A percentile compares a stretch with the other conserved stretches of the same genome.
phyloP scores from a whole-genome alignment of 148 eudicot genomes.

The Hydrangea macrophylla region DNA sequence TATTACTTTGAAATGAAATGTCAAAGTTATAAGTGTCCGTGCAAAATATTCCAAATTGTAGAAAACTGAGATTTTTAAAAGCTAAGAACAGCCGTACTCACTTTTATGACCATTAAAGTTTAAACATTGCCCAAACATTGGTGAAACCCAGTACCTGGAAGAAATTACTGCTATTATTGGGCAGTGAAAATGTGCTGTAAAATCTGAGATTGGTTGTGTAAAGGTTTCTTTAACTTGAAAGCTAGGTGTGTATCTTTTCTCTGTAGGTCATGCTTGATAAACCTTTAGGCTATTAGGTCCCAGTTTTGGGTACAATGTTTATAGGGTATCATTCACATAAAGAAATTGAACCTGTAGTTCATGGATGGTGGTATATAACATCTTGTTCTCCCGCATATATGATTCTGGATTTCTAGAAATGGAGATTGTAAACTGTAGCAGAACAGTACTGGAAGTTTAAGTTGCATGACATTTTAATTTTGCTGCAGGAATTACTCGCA shows the following conservation, averaged over 20 bases:
- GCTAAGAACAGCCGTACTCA: not conserved
- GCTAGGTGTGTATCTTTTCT: not conserved
- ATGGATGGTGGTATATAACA: not conserved
- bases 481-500: constrained; percentile 64
- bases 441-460: constrained; percentile 12
- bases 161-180: not conserved
- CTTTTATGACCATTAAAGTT: not conserved
- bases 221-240: not conserved
- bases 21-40: not conserved
- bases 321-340: not conserved
- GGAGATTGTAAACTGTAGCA: constrained; percentile 2
- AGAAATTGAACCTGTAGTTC: not conserved
- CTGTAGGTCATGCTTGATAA: not conserved
- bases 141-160: not conserved
- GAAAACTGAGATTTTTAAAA: not conserved
- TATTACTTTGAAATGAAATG: not conserved
- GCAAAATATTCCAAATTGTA: not conserved
- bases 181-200: not conserved
- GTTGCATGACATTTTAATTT: constrained; percentile 16
- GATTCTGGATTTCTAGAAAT: not conserved
- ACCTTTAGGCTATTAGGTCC: not conserved
- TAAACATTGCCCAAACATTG: not conserved
- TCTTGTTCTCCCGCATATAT: not conserved
- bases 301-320: not conserved
- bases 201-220: not conserved